Percentiles rank a stretch among this genome's conserved stretches.
phyloP scores from a whole-genome alignment of 495 filamentous ascomycete genomes.

The Xylaria castorea region DNA sequence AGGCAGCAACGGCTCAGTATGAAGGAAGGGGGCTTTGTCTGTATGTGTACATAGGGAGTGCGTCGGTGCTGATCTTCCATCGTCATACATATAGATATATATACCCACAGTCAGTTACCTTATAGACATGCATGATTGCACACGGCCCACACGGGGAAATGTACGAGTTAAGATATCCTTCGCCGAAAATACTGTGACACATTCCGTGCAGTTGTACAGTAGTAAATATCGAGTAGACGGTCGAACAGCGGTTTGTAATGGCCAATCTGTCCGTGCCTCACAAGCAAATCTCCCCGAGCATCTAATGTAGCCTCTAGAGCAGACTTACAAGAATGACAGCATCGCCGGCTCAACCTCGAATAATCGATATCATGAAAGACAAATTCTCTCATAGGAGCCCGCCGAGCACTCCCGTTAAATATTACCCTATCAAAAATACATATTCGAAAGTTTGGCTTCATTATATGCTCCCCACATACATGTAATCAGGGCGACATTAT shows the following conservation, averaged over 20 bases:
- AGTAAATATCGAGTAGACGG: neutral
- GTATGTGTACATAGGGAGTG: neutral
- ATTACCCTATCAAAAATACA: neutral
- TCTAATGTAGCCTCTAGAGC: neutral
- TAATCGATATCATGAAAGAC: neutral
- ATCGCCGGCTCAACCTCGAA: neutral
- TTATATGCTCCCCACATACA: neutral
- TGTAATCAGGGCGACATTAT: neutral
- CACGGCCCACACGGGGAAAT: neutral
- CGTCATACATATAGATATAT: constrained; percentile 9
- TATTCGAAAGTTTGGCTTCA: neutral
- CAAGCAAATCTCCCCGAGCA: neutral
- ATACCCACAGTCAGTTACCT: neutral
- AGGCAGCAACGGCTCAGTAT: neutral
- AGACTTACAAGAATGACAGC: neutral
- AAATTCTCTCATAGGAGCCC: neutral
- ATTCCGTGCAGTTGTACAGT: neutral
- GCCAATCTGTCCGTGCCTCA: neutral
- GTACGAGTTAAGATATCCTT: neutral
- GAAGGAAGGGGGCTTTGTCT: neutral
- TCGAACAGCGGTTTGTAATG: neutral
- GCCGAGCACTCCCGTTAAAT: too few species aligned
- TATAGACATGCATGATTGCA: constrained; percentile 8
- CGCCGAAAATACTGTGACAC: neutral
- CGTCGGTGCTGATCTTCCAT: neutral